Percentiles rank a stretch among this genome's conserved stretches.
Conservation (phyloP, 2,329 filamentous ascomycete species). For the Metarhizium humberi region DNA sequence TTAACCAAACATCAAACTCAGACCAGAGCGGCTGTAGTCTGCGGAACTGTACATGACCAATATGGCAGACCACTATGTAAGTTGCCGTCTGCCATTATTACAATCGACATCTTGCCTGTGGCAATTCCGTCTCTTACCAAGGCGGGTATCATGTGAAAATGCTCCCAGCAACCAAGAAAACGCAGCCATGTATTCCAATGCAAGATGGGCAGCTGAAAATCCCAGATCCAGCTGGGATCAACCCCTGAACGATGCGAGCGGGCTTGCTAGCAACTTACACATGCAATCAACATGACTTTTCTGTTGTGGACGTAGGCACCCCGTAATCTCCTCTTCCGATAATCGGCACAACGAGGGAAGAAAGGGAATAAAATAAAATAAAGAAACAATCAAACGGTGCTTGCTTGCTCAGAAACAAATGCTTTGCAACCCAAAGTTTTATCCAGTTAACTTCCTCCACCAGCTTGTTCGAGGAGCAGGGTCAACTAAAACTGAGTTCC, state of each 20-base stretch:
- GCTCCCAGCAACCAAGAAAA: not conserved
- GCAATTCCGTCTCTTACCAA: not conserved
- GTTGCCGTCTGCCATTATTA: not conserved
- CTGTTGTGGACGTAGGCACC: not conserved
- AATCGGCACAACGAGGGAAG: not conserved
- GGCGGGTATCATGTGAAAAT: conserved; percentile 2
- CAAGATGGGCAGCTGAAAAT: not conserved
- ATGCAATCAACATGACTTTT: not conserved
- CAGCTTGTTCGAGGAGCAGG: conserved; percentile 43
- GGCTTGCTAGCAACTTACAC: not conserved
- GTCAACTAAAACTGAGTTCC: conserved; percentile 34
- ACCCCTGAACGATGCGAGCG: not conserved
- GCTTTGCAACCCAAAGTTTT: conserved; percentile 3
- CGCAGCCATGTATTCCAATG: not conserved
- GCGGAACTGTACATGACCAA: not conserved
- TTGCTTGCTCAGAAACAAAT: conserved; percentile 1
- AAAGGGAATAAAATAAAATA: not conserved
- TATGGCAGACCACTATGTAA: not conserved
- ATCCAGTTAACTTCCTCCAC: conserved; percentile 48
- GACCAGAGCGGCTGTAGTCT: no score
- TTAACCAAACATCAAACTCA: no score
- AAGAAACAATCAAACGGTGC: not conserved
- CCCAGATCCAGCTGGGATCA: not conserved
- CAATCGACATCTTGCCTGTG: not conserved
- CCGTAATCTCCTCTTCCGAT: not conserved